These are phyloP conservation scores for Ambrosia hybrid DNA, from an alignment of 140 eudicot species.

Conservation along the genomic window DNA sequence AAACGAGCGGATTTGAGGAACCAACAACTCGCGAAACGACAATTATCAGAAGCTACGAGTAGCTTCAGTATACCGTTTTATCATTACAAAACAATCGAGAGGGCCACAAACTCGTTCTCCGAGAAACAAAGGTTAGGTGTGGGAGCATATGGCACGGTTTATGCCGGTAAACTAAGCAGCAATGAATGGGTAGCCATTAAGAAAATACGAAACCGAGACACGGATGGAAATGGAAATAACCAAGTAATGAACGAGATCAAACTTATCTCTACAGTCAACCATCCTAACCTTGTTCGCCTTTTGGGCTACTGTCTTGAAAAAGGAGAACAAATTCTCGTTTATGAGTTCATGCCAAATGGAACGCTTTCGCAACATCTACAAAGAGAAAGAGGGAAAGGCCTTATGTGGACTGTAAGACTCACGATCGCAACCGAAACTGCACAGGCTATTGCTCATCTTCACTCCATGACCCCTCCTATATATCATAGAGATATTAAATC, in stretches of 20 bases:
- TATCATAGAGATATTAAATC: constrained; percentile 94
- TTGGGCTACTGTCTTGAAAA: constrained; percentile 82
- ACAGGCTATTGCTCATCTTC: constrained; percentile 86
- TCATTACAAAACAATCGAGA: constrained; percentile 71
- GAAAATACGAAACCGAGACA: constrained; percentile 61
- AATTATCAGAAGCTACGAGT: constrained; percentile 65
- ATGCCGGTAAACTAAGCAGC: constrained; percentile 77
- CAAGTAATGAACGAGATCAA: constrained; percentile 94
- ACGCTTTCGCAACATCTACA: constrained; percentile 83
- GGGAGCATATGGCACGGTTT: constrained; percentile 95
- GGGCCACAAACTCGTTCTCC: constrained; percentile 73
- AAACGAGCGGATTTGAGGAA: constrained; percentile 46
- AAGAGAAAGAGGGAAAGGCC: constrained; percentile 69
- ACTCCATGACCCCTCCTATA: constrained; percentile 84
- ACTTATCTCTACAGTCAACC: constrained; percentile 89
- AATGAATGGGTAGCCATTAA: constrained; percentile 88
- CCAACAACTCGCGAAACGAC: constrained; percentile 50
- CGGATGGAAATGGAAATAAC: constrained; percentile 61
- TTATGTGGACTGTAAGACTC: constrained; percentile 85
- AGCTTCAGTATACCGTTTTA: constrained; percentile 61
- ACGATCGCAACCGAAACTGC: constrained; percentile 91
- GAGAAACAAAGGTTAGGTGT: constrained; percentile 80
- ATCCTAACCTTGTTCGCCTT: constrained; percentile 86
- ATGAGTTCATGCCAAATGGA: constrained; percentile 89
- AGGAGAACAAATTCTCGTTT: constrained; percentile 87